Evolutionary conservation across 306 rosid genomes (phyloP), one percentile per base, ranked within the genome.

Genomic region (Abrus precatorius): DNA sequence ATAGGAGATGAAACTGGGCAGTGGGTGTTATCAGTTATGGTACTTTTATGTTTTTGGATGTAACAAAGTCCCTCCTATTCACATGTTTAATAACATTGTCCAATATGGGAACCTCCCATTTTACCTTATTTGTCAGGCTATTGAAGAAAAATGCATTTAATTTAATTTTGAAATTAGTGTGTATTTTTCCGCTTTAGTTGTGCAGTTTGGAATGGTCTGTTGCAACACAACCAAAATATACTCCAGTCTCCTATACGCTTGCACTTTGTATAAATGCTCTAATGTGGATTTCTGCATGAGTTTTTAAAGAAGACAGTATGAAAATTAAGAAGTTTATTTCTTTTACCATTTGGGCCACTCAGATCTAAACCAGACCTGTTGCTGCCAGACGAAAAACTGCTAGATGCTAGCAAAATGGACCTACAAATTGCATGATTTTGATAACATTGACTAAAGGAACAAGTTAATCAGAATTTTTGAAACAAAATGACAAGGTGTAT

Each of bases 351-450:
- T 5, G 8, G 6, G 71, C 6, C 13, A 7, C 70, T 3, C 4
- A 64, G 48, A 45, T 61, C 49, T 45, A 61, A 33, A 43, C 55
- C 61, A n/a, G 43, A 38, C 9, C 80, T 20, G 11, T 53, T 14
- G 20, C 1, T 6, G 9, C 27, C 65, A 20, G 44, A 4, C 5
- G 11, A 65, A 53, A 78, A 63, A 56, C 28, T 56, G 33, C 63
- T 56, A 56, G 34, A 67, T 67, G 47, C 45, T 43, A 8, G 57
- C 54, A 67, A 67, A 78, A 55, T 30, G 5, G 43, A 14, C 9
- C 48, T 64, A 3, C 52, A 66, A 66, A 12, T 55, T 56, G 82
- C 44, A 70, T 60, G 49, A 36, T 48, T 78, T 80, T 68, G 40
- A 43, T 49, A 38, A 9, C 36, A 59, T 20, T 69, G 38, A 27